phyloP scores from a whole-genome alignment of 139 green algal species.

The Chloropicon primus region DNA sequence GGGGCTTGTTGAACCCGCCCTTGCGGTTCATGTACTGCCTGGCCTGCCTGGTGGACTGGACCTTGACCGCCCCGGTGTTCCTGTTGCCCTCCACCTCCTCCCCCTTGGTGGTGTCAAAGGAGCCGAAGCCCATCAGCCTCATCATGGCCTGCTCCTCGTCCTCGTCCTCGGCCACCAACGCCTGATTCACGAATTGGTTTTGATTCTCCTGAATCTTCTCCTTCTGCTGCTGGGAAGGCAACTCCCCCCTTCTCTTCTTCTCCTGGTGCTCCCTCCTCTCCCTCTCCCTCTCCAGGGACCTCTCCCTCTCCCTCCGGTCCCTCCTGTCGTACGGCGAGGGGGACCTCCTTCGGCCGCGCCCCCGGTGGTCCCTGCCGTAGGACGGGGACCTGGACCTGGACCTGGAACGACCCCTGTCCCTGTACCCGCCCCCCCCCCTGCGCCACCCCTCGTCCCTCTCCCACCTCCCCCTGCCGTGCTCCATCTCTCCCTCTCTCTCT shows the following conservation, averaged over 20 bases:
- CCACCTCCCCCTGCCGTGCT: not conserved
- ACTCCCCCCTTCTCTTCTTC: not conserved
- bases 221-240: not conserved
- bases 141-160: constrained; percentile 35
- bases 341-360: not conserved
- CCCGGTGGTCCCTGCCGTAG: too few species aligned
- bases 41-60: constrained; percentile 50
- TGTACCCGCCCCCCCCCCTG: not conserved
- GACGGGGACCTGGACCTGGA: too few species aligned
- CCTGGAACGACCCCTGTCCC: not conserved
- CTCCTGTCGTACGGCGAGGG: not conserved
- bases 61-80: constrained; percentile 48
- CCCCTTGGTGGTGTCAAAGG: constrained; percentile 4
- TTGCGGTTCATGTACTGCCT: constrained; percentile 89
- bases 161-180: constrained; percentile 2
- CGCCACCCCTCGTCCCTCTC: not conserved
- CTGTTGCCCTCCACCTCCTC: constrained; percentile 43
- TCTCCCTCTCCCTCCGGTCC: not conserved
- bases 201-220: too few species aligned
- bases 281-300: not conserved
- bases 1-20: constrained; percentile 77
- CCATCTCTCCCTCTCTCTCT: not conserved
- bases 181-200: too few species aligned
- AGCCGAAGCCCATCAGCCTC: constrained; percentile 3
- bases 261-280: not conserved